Conservation (phyloP, 1,284 basidiomycete genomes). For the Naganishia albida region DNA sequence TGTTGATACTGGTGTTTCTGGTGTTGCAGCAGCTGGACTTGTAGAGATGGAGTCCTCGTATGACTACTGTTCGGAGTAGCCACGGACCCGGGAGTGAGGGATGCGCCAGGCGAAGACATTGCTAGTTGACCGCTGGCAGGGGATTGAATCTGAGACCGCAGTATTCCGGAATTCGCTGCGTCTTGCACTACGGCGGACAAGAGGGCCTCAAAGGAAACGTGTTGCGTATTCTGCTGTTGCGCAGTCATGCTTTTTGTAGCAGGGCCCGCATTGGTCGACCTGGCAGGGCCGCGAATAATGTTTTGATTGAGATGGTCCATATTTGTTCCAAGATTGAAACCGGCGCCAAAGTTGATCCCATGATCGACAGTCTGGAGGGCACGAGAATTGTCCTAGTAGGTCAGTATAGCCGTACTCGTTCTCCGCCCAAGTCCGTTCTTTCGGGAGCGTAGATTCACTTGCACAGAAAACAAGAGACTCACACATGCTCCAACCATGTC, state of each 20-base stretch:
- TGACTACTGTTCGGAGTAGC: not conserved
- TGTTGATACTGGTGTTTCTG: slow-evolving; percentile 2
- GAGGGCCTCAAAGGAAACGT: slow-evolving; percentile 12
- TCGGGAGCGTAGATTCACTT: no score
- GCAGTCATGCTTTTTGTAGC: not conserved
- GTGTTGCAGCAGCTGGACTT: not conserved
- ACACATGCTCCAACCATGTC: slow-evolving; percentile 24
- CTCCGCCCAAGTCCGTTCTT: no score
- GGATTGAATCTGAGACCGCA: not conserved
- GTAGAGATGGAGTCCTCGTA: not conserved
- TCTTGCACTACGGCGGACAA: slow-evolving; percentile 20
- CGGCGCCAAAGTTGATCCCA: slow-evolving; percentile 4
- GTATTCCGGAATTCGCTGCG: slow-evolving; percentile 6
- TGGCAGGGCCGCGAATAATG: not conserved
- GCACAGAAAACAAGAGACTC: not conserved
- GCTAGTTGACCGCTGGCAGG: not conserved
- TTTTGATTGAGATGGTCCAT: not conserved
- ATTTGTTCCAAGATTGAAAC: slow-evolving; percentile 1
- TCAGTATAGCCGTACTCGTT: no score
- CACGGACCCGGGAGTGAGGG: not conserved
- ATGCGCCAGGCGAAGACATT: not conserved
- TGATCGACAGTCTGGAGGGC: slow-evolving; percentile 12
- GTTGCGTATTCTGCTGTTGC: not conserved
- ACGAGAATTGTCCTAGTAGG: not conserved
- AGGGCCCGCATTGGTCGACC: not conserved